phyloP scores from a whole-genome alignment of 2,329 filamentous ascomycete genomes.

The Epichloe hybrida region DNA sequence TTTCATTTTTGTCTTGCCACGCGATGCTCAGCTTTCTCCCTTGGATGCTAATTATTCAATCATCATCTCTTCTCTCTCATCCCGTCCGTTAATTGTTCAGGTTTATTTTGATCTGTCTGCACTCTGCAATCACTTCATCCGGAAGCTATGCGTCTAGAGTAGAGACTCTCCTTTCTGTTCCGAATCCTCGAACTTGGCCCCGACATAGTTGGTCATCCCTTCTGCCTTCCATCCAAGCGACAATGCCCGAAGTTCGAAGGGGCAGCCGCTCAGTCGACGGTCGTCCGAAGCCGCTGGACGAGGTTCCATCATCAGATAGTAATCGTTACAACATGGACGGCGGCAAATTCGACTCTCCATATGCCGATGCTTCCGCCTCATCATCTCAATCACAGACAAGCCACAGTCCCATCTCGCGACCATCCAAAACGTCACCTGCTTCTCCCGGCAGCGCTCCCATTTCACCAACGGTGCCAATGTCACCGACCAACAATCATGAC shows the following conservation, averaged over 20 bases:
- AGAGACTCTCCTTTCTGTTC: too few species aligned
- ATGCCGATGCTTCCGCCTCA: not conserved
- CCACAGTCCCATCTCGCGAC: not conserved
- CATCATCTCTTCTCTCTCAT: too few species aligned
- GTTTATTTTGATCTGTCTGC: too few species aligned
- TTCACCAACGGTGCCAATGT: not conserved
- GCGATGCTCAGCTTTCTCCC: too few species aligned
- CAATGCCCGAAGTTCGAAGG: conserved; percentile 18
- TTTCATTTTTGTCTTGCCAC: too few species aligned
- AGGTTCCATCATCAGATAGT: not conserved
- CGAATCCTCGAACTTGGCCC: too few species aligned
- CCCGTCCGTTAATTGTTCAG: too few species aligned
- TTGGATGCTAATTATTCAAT: too few species aligned
- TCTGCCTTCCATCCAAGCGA: not conserved
- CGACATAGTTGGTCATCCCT: too few species aligned
- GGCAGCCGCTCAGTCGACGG: conserved; percentile 13
- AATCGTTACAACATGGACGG: not conserved
- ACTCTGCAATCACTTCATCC: too few species aligned
- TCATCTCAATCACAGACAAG: not conserved
- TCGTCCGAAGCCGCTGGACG: conserved; percentile 1
- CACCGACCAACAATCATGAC: not conserved
- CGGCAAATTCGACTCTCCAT: not conserved
- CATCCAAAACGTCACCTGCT: not conserved
- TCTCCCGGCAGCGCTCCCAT: not conserved
- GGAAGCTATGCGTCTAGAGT: too few species aligned